phyloP scores from a whole-genome alignment of 2,329 filamentous ascomycete genomes.

The Phialocephala sp. region DNA sequence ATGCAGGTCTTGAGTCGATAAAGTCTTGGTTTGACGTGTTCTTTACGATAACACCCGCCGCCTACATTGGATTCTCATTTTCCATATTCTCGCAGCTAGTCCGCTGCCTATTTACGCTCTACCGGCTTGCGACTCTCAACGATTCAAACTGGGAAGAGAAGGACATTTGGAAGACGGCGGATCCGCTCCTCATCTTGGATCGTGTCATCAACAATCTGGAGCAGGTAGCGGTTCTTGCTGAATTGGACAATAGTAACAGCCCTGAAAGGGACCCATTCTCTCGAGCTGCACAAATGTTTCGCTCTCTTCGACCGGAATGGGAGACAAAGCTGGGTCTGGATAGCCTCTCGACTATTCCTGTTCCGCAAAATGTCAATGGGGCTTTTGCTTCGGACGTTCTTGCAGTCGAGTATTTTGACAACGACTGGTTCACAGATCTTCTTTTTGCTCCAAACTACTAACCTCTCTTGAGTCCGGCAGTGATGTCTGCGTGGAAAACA shows the following conservation, averaged over 20 bases:
- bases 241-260: not conserved
- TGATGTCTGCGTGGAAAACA: too few species aligned
- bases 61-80: not conserved
- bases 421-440: conserved; percentile 8
- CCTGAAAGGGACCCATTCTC: not conserved
- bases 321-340: not conserved
- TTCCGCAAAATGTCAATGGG: not conserved
- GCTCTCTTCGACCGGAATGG: not conserved
- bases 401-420: not conserved
- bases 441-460: conserved; percentile 2
- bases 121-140: not conserved
- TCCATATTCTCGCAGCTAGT: not conserved
- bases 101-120: not conserved
- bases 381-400: not conserved
- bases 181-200: not conserved
- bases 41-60: not conserved
- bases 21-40: not conserved
- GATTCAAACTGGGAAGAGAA: not conserved
- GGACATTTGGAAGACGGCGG: not conserved
- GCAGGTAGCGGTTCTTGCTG: not conserved
- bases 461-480: too few species aligned
- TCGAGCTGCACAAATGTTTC: not conserved
- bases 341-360: not conserved
- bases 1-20: not conserved
- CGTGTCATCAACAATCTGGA: not conserved